Conservation (phyloP, 257 asterid genomes). For the Penstemon eatonii region DNA sequence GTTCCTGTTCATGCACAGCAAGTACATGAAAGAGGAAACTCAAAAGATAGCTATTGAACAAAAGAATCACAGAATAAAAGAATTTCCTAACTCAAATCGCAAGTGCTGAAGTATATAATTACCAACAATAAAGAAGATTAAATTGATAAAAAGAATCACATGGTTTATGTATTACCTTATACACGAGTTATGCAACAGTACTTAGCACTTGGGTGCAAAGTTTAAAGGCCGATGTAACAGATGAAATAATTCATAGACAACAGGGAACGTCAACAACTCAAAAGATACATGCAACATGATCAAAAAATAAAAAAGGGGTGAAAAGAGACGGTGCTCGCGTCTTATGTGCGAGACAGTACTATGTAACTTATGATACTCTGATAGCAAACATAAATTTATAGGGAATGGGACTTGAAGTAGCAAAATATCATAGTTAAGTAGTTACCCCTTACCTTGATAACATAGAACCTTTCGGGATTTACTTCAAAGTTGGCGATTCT, state of each 20-base stretch:
- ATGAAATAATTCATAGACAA: conserved; percentile 17
- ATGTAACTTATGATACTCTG: not conserved
- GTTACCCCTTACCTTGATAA: conserved; percentile 65
- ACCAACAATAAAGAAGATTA: not conserved
- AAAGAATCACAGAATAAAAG: conserved; percentile 14
- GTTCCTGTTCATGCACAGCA: conserved; percentile 54
- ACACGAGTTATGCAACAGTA: not conserved
- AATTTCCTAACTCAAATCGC: not conserved
- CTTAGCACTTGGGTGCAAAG: no score
- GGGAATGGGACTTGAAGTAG: conserved; percentile 24
- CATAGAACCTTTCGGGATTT: conserved; percentile 82
- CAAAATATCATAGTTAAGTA: conserved; percentile 19
- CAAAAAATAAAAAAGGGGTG: not conserved
- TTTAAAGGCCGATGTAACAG: not conserved
- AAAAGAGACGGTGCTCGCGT: conserved; percentile 10
- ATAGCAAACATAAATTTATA: conserved; percentile 15
- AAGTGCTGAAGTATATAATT: not conserved
- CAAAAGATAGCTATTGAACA: conserved; percentile 21
- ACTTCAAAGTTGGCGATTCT: conserved; percentile 81
- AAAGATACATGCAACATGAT: not conserved
- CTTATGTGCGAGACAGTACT: conserved; percentile 1
- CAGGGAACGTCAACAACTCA: conserved; percentile 5
- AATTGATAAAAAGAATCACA: not conserved
- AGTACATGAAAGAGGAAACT: conserved; percentile 3
- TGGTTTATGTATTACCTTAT: not conserved